Base-by-base conservation (phyloP, 2,329 filamentous ascomycete species). In the Paecilomyces sp. region DNA sequence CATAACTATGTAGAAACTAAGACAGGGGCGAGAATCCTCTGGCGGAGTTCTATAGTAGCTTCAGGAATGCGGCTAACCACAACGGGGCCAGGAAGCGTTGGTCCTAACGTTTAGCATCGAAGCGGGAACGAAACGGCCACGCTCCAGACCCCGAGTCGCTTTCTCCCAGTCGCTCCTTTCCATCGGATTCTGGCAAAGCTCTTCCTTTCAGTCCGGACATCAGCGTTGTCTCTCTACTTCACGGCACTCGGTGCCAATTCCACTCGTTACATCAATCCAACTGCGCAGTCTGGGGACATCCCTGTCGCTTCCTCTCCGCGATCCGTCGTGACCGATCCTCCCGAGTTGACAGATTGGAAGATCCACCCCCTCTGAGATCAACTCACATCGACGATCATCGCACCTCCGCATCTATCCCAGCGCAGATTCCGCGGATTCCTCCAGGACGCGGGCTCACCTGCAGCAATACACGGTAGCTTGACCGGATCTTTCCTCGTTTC, bases 171-270 rank as follows among this genome's bases (percentile, higher is more conserved):
- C 41, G 41, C 41, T 47, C 41, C 41, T 47, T 47, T 47, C 41
- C 41, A 47, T 47, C 41, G n/a, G 41, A 47, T 18, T 47, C 41
- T 47, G 41, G 18, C 41, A 30, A 30, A 53, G 51, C 13, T 30
- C 24, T n/a, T 28, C 3, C 47, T 51, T 51, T 6, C 22, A 18
- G 47, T 50, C 47, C 57, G 58, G 57, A 55, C 13, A 24, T 25
- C n/a, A 30, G 33, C 57, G 24, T 15, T 52, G 47, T 36, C n/a
- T 47, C 25, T 31, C 57, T 52, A 36, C 22, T 54, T 25, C 58
- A 33, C 56, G 67, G 68, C 67, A 68, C 64, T 67, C 50, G 25
- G 47, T 68, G 67, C 68, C 68, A 50, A 60, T 68, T 66, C 57
- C 70, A 67, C 60, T 72, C 70, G 66, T 70, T 71, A 62, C 11